Base-by-base conservation (phyloP, 1,139 yeast genomes). In the Lodderomyces margitis region DNA sequence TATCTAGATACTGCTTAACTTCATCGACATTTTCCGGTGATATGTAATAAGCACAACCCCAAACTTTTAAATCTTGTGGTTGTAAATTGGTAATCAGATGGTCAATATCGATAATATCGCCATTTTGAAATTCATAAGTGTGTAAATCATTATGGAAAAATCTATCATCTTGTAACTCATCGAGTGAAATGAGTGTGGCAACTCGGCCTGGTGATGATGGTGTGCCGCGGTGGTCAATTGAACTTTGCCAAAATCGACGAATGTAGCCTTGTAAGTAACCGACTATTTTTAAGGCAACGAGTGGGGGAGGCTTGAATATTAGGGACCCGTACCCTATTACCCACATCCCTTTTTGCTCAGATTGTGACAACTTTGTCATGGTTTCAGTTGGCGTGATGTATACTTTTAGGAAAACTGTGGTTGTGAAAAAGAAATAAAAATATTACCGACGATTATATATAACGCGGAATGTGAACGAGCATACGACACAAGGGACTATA, bases 301-400 rank as follows among this genome's bases (percentile, higher is more conserved):
- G 78, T 17, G 95, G 92, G 0, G 97, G 97, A 0, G 96, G 97
- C 56, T 89, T 91, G 72, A 85, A 91, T 20, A 91, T 81, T 41
- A 91, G 68, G 0, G 96, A 86, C 1, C 98, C 98, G 56, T 91
- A 91, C 3, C 97, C 97, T 20, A 89, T 82, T 14, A 91, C 75
- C 95, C 96, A 89, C 50, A 82, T 78, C 5, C 76, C 68, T 11
- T 60, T 54, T 10, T n/a, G n/a, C n/a, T 59, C 17, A 2, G 19
- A 12, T 6, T 38, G 25, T 16, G 27, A 11, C 7, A 23, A 12
- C 14, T 28, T 9, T 15, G 21, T 33, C 36, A 33, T 17, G 19
- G 14, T 12, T 12, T 23, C 25, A 23, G 11, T 11, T 23, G n/a
- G 5, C 16, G 15, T 27, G 30, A 8, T 24, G 27, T 4, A 11